Percentiles rank a stretch among this genome's conserved stretches.
Evolutionary conservation across 805 yeast genomes (phyloP).

Genomic region (Phaffomyces antillensis): DNA sequence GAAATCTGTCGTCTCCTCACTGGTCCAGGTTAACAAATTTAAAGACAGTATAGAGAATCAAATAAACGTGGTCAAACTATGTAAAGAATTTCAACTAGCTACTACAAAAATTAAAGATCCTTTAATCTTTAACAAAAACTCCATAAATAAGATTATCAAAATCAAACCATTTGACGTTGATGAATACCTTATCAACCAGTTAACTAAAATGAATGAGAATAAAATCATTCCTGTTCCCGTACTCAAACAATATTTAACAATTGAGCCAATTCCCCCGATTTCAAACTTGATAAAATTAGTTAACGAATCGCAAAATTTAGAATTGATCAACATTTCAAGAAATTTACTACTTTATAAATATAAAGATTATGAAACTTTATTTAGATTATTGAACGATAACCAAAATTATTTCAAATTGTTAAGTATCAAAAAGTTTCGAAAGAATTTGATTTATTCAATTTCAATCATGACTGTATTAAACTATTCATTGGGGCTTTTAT

Average conservation of each 20-base stretch:
- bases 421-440: neutral
- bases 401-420: neutral
- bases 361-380: slow-evolving; percentile 1
- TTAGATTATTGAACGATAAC: neutral
- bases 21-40: neutral
- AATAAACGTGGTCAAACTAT: neutral
- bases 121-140: neutral
- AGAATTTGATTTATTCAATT: neutral
- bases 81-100: neutral
- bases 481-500: neutral
- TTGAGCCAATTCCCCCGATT: slow-evolving; percentile 1
- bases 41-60: neutral
- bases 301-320: neutral
- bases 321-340: neutral
- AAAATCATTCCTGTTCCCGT: neutral
- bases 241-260: neutral
- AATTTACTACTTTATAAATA: slow-evolving; percentile 4
- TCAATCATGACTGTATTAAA: neutral
- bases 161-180: slow-evolving; percentile 60
- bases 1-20: neutral
- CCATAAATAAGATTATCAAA: slow-evolving; percentile 1
- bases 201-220: neutral
- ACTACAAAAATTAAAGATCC: neutral
- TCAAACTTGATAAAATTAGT: neutral
- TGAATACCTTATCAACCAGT: slow-evolving; percentile 27